Base-by-base conservation (phyloP, 2,329 filamentous ascomycete species). In the Scedosporium aurantiacum region DNA sequence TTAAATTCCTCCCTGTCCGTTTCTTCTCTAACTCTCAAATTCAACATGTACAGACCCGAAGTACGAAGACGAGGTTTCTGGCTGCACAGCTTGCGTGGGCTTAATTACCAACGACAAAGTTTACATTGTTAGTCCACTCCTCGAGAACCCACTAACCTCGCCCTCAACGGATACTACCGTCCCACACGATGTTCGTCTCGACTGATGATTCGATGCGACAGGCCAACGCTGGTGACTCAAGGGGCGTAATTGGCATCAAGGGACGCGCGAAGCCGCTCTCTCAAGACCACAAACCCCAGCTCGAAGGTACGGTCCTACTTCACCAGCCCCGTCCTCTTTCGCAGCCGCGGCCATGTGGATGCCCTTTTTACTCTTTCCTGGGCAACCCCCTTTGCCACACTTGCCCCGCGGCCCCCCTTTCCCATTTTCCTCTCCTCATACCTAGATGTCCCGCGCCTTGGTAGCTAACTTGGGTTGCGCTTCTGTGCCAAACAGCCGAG, bases 211-310 rank as follows among this genome's bases (percentile, higher is more conserved):
- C 6, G 23, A 25, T 57, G 25, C 40, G 61, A 60, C 68, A 99
- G 94, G 94, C 91, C 70, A 99, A 99, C 73, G 91, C 94, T 65
- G 94, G 94, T 71, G 94, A 99, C 75, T 99, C 94, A 65, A 86
- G 94, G 79, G 90, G 88, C 71, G 94, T 99, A 27, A 78, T 99
- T 66, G 94, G 94, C 69, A 91, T 99, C 70, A 99, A 97, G 79
- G 94, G 94, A 66, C 85, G 94, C 69, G 94, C 94, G 67, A 99
- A 97, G 79, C 94, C 94, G 60, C 82, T 99, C 63, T 99, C 94
- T n/a, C 96, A 96, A 72, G 94, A 99, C 74, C 94, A 99, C 81
- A 99, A 99, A 78, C 94, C 94, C 50, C 92, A 97, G 74, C 97
- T 97, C 68, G 94, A 99, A 83, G 90, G 91, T 95, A 72, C 55